Conservation (phyloP, 108 stramenopile species). For the Nitzschia palea region DNA sequence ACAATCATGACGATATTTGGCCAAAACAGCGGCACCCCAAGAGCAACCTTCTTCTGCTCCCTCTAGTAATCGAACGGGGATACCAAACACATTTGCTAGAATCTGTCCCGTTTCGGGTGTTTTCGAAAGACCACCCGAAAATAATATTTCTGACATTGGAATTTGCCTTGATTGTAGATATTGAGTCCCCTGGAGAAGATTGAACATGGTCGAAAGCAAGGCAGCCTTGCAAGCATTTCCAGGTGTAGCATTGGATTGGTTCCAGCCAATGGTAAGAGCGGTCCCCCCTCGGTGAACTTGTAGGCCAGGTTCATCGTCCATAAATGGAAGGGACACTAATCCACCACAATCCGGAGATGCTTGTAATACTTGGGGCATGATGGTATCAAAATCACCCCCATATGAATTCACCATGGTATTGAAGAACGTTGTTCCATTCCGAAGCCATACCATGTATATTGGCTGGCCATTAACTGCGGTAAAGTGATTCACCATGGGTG, state of each 20-base stretch:
- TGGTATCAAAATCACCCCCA: conserved; percentile 24
- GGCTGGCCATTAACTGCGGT: conserved; percentile 44
- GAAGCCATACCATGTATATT: conserved; percentile 53
- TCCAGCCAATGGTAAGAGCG: conserved; percentile 43
- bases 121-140: conserved; percentile 47
- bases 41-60: conserved; percentile 48
- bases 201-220: conserved; percentile 46
- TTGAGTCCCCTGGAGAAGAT: conserved; percentile 40
- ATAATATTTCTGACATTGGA: conserved; percentile 25
- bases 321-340: conserved; percentile 49
- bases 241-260: conserved; percentile 23
- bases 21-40: conserved; percentile 52
- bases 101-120: conserved; percentile 54
- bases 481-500: conserved; percentile 33
- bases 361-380: conserved; percentile 35
- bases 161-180: conserved; percentile 16
- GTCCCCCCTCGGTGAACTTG: conserved; percentile 31
- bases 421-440: conserved; percentile 52
- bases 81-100: conserved; percentile 49
- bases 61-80: conserved; percentile 32
- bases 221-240: conserved; percentile 51
- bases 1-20: conserved; percentile 28
- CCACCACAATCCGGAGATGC: conserved; percentile 53
- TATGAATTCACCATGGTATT: conserved; percentile 40
- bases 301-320: conserved; percentile 56